Evolutionary conservation across 2,329 filamentous ascomycete species (phyloP), one percentile per base, ranked within the genome.

Genomic region (Diplodia scrobiculata): DNA sequence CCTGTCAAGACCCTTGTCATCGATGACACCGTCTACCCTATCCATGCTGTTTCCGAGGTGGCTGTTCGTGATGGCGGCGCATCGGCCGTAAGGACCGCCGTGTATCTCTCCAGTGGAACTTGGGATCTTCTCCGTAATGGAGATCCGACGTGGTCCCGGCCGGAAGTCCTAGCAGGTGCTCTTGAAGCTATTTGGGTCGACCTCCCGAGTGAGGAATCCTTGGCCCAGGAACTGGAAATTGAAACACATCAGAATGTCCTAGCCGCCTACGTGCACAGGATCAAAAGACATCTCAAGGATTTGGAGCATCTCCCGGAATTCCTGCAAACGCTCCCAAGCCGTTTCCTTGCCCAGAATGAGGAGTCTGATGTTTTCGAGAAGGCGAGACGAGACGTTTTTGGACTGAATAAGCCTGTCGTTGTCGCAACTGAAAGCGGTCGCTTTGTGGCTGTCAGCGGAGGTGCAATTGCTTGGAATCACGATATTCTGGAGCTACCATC

Each of bases 121-220:
- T 97, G 93, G 91, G 82, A 89, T 27, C 81, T 98, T 62, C 82
- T 97, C 52, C 89, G 90, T 66, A 96, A 97, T 73, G 92, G 93
- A 14, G 89, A 90, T 66, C 73, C 87, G 7, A 87, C 86, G 47
- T 99, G 95, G 95, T 85, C 85, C 52, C 87, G 95, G 27, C 86
- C 88, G 9, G 95, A 99, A 77, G 90, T 90, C 4, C 80, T 99
- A 62, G 88, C 89, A n/a, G 89, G 88, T 52, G 87, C 87, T n/a
- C 83, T 91, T 29, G 88, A 91, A 63, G 93, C 92, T 45, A 86
- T 87, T 11, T 97, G 91, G 85, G 90, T 89, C 0, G 91, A 94
- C 59, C 84, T 91, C 5, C 88, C 89, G 13, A 87, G 89, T 70
- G 85, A 85, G 17, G 90, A 93, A 74, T 84, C 87, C 62, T 81